A percentile compares a stretch with the other conserved stretches of the same genome.
phyloP scores from a whole-genome alignment of 192 early-diverging fungal species.

The Coemansia guatemalensis region DNA sequence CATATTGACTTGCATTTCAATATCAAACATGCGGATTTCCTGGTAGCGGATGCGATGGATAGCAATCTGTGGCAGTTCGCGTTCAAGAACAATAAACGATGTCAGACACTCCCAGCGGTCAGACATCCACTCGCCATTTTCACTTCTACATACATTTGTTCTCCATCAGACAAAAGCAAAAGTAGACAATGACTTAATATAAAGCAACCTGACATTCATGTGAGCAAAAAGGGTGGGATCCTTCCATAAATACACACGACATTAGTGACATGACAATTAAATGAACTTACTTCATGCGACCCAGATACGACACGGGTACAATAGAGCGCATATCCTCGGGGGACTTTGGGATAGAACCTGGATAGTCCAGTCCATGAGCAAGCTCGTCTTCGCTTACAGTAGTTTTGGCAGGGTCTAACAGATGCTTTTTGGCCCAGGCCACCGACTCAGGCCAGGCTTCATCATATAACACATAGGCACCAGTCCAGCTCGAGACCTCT shows the following conservation, averaged over 20 bases:
- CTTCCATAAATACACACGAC: background rate
- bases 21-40: conserved; percentile 42
- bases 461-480: conserved; percentile 42
- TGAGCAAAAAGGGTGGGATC: background rate
- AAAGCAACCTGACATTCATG: background rate
- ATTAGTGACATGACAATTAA: conserved; percentile 1
- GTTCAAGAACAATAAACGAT: conserved; percentile 41
- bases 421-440: conserved; percentile 11
- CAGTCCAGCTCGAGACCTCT: conserved; percentile 39
- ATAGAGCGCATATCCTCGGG: conserved; percentile 28
- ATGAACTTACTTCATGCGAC: conserved; percentile 48
- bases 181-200: background rate
- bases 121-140: conserved; percentile 51
- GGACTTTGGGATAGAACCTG: conserved; percentile 37
- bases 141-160: conserved; percentile 20
- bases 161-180: background rate
- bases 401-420: conserved; percentile 12
- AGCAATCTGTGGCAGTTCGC: conserved; percentile 44
- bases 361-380: conserved; percentile 39
- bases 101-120: conserved; percentile 51
- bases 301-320: conserved; percentile 46
- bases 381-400: conserved; percentile 32
- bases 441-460: conserved; percentile 33
- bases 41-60: conserved; percentile 48
- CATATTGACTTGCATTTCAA: conserved; percentile 49